Evolutionary conservation across 2,329 filamentous ascomycete genomes (phyloP).

Genomic region (Sporothrix phasma): DNA sequence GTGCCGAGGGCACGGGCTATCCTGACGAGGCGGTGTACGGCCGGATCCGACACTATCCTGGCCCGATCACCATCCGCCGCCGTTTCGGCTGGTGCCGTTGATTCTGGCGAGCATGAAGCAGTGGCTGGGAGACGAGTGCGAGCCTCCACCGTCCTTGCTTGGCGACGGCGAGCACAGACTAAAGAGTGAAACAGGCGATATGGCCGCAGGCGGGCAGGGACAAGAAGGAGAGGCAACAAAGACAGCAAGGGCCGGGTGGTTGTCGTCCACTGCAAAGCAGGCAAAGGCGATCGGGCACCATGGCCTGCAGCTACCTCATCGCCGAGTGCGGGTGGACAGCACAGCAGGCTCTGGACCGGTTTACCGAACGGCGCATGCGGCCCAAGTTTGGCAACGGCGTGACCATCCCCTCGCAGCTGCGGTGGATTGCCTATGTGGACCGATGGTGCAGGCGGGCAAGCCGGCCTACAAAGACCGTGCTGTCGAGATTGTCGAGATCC

Average conservation of each 20-base stretch:
- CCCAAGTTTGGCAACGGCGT: slow-evolving; percentile 76
- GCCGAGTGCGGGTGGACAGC: slow-evolving; percentile 61
- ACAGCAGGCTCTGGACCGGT: slow-evolving; percentile 43
- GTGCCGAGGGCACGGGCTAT: slow-evolving; percentile 92
- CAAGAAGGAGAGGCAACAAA: neutral
- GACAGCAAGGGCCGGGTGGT: slow-evolving; percentile 55
- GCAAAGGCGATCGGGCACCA: slow-evolving; percentile 89
- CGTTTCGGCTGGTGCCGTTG: slow-evolving; percentile 77
- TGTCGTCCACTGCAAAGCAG: slow-evolving; percentile 94
- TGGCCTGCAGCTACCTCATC: slow-evolving; percentile 82
- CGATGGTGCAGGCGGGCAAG: slow-evolving; percentile 56
- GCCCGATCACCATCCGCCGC: slow-evolving; percentile 94
- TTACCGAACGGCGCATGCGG: slow-evolving; percentile 79
- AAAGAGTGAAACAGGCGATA: slow-evolving; percentile 17
- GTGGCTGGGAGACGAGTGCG: slow-evolving; percentile 52
- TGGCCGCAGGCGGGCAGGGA: slow-evolving; percentile 2
- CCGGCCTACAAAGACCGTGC: slow-evolving; percentile 62
- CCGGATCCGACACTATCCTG: slow-evolving; percentile 82
- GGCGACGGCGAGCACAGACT: slow-evolving; percentile 23
- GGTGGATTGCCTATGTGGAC: slow-evolving; percentile 83
- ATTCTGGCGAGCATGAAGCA: slow-evolving; percentile 90
- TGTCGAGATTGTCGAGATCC: slow-evolving; percentile 78
- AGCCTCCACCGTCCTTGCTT: slow-evolving; percentile 20
- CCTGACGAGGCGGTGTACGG: slow-evolving; percentile 81
- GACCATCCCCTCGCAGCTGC: slow-evolving; percentile 82